A percentile compares a stretch with the other conserved stretches of the same genome.
phyloP scores from a whole-genome alignment of 2,329 filamentous ascomycete species.

The Phaeosphaeriaceae sp. region DNA sequence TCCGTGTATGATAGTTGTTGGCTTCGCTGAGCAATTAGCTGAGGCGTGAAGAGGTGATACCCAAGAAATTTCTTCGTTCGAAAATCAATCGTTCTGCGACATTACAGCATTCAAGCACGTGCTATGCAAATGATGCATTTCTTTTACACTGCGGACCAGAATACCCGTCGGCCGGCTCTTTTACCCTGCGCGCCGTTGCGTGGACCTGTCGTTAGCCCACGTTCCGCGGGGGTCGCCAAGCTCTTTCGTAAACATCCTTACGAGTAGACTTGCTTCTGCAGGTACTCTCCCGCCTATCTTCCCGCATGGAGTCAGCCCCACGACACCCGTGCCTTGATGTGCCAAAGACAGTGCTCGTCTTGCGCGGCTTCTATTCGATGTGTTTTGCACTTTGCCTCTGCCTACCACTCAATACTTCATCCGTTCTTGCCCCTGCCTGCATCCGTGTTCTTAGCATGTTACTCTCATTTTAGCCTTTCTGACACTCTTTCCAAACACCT shows the following conservation, averaged over 20 bases:
- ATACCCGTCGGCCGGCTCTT: constrained; percentile 14
- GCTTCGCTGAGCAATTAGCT: constrained; percentile 29
- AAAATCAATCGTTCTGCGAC: constrained; percentile 7
- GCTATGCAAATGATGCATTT: constrained; percentile 20
- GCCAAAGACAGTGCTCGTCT: constrained; percentile 19
- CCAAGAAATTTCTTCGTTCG: constrained; percentile 36
- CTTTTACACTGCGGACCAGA: constrained; percentile 20
- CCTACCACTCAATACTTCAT: constrained; percentile 15
- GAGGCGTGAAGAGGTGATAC: constrained; percentile 45
- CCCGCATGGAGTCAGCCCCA: constrained; percentile 32
- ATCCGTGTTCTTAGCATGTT: neutral
- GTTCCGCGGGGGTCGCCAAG: constrained; percentile 17
- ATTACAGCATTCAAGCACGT: constrained; percentile 8
- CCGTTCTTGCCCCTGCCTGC: constrained; percentile 16
- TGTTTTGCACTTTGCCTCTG: neutral
- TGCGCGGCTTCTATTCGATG: constrained; percentile 9
- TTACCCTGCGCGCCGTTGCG: constrained; percentile 12
- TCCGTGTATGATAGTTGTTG: constrained; percentile 41
- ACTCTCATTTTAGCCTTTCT: constrained; percentile 13
- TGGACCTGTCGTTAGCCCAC: constrained; percentile 25
- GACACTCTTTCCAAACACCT: constrained; percentile 9
- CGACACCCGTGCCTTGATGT: constrained; percentile 30
- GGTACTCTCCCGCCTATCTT: constrained; percentile 33
- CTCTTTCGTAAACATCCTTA: constrained; percentile 16
- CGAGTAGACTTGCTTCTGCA: constrained; percentile 20